Conservation (phyloP, 2,329 filamentous ascomycete species). For the Stromatinia cepivora region DNA sequence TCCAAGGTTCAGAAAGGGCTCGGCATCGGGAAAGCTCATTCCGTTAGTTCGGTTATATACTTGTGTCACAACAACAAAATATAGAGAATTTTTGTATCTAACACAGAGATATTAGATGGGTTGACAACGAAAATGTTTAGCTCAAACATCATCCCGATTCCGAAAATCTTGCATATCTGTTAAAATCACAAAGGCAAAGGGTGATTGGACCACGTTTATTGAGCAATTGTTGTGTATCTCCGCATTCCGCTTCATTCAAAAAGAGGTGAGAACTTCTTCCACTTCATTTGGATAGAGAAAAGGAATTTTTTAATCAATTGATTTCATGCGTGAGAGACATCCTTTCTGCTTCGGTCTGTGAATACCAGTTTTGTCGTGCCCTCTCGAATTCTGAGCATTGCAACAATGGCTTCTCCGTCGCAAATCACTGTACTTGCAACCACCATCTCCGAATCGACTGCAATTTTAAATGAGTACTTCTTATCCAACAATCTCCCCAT, state of each 20-base stretch:
- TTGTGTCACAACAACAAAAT: neutral
- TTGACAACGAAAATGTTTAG: neutral
- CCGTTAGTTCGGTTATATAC: neutral
- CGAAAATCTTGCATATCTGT: neutral
- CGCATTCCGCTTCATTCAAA: no score
- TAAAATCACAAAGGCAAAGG: neutral
- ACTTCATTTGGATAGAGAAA: neutral
- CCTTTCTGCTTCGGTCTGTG: neutral
- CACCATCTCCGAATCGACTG: neutral
- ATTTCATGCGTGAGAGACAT: neutral
- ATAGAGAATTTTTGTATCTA: neutral
- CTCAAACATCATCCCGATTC: neutral
- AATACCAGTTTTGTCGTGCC: neutral
- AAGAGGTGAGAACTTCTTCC: neutral
- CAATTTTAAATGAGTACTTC: constrained; percentile 11
- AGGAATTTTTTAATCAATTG: neutral
- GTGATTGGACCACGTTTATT: neutral
- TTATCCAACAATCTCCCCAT: neutral
- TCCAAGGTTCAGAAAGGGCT: neutral
- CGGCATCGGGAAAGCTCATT: neutral
- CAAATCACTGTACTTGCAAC: neutral
- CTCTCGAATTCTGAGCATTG: neutral
- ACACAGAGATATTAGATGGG: neutral
- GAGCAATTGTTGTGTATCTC: neutral
- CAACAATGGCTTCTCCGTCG: neutral